phyloP scores from a whole-genome alignment of 2,329 filamentous ascomycete species.

The Rhynchosporium secalis region DNA sequence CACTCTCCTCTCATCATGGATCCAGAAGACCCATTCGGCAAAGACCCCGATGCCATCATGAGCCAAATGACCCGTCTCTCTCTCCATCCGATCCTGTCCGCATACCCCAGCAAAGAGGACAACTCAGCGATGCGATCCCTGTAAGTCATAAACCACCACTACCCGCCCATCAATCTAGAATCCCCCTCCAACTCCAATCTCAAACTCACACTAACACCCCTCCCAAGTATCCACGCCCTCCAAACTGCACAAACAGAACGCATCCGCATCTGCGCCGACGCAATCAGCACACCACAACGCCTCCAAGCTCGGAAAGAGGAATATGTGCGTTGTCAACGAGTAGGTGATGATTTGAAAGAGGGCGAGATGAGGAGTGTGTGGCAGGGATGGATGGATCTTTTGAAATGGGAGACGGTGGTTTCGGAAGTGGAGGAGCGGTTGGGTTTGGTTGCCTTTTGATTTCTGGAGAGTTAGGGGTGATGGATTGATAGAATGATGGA shows the following conservation, averaged over 20 bases:
- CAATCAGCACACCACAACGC: not conserved
- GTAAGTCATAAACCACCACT: not conserved
- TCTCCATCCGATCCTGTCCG: not conserved
- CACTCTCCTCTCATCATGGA: not conserved
- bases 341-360: not conserved
- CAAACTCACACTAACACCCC: not conserved
- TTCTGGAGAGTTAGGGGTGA: not conserved
- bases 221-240: not conserved
- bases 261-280: not conserved
- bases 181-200: not conserved
- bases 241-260: slow-evolving; percentile 1
- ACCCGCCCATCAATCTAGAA: not conserved
- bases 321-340: not conserved
- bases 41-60: not conserved
- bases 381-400: slow-evolving; percentile 3
- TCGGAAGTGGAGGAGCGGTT: slow-evolving; percentile 1
- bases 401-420: slow-evolving; percentile 4
- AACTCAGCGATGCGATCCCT: not conserved
- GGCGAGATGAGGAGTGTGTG: not conserved
- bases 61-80: slow-evolving; percentile 4
- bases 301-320: not conserved
- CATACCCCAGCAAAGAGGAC: not conserved
- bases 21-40: not conserved
- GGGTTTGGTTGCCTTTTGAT: slow-evolving; percentile 6
- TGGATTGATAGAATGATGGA: not conserved